Evolutionary conservation across 352 stramenopile species (phyloP), one percentile per base, ranked within the genome.

Genomic region (Phytophthora boehmeriae): DNA sequence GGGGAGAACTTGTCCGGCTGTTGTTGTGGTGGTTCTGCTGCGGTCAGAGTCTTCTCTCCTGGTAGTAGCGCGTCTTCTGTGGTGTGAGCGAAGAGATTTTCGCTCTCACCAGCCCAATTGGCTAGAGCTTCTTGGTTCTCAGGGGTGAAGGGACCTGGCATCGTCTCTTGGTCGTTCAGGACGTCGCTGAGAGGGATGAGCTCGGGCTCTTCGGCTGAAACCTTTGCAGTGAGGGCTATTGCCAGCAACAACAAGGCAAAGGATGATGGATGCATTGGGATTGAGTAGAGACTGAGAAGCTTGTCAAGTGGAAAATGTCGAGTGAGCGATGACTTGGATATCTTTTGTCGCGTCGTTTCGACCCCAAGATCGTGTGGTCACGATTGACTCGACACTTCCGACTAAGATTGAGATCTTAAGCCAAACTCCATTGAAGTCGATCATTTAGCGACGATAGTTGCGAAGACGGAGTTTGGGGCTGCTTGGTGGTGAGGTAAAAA

Each of bases 1-100:
- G 53, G 46, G 4, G 54, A 11, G 30, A 75, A 71, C 34, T 35
- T 44, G 61, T 75, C 66, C 0, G 61, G 61, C n/a, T 59, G 35
- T 51, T 60, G 44, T 49, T 66, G 53, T 1, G 63, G 59, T 22
- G 63, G 59, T 22, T 36, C 54, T 2, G 55, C 61, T 34, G 62
- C 54, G 39, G 70, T 38, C 23, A 71, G 39, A 2, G 56, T 50
- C 54, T 71, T 35, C 9, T 71, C 56, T 45, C 57, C 63, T 13
- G 61, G 49, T 2, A 65, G 16, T 16, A 70, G 5, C 16, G 50
- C 42, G 13, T 53, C 48, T 5, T 65, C 48, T 2, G 41, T 1
- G 28, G 48, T 42, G 0, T 13, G n/a, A 2, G 46, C 44, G 20
- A 63, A 25, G 13, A 57, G 5, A 9, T 30, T 25, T 34, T 53